A percentile compares a stretch with the other conserved stretches of the same genome.
Conservation (phyloP, 495 filamentous ascomycete species). For the Hapsidospora chrysogenum region DNA sequence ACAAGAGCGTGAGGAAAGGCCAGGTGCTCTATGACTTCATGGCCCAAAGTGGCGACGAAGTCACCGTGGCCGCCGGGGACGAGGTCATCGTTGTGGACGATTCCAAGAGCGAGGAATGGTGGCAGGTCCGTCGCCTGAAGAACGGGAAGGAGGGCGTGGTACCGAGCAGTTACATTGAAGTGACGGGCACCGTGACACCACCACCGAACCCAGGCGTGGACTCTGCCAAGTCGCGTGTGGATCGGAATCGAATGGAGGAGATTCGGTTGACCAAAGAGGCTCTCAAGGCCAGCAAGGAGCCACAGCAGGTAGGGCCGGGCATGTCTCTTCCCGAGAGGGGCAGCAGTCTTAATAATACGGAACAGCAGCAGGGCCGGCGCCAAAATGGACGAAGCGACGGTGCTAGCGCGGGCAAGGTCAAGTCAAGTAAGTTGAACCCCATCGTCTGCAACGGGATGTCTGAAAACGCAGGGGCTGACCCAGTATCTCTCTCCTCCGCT, state of each 20-base stretch:
- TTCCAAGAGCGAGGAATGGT: conserved; percentile 90
- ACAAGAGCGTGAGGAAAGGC: conserved; percentile 56
- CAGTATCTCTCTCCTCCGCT: neutral
- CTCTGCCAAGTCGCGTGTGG: conserved; percentile 52
- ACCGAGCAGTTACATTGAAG: conserved; percentile 90
- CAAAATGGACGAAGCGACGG: conserved; percentile 40
- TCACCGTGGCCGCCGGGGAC: conserved; percentile 77
- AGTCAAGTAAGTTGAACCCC: conserved; percentile 48
- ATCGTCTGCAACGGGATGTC: neutral
- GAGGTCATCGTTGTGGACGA: conserved; percentile 87
- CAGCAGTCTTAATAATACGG: conserved; percentile 46
- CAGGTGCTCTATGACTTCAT: conserved; percentile 86
- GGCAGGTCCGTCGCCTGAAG: conserved; percentile 80
- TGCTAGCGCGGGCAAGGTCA: conserved; percentile 27
- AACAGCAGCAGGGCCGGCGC: conserved; percentile 52
- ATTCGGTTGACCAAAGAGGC: conserved; percentile 63
- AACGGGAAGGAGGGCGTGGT: conserved; percentile 94
- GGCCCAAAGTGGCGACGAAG: conserved; percentile 93
- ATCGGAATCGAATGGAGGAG: conserved; percentile 76
- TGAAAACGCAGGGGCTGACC: neutral
- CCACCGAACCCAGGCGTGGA: conserved; percentile 35
- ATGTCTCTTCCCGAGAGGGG: conserved; percentile 50
- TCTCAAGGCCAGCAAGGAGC: conserved; percentile 38
- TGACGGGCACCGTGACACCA: conserved; percentile 42
- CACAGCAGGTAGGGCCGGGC: conserved; percentile 61